Evolutionary conservation across 108 stramenopile genomes (phyloP), one percentile per base, ranked within the genome.

Genomic region (Fragilaria radians): DNA sequence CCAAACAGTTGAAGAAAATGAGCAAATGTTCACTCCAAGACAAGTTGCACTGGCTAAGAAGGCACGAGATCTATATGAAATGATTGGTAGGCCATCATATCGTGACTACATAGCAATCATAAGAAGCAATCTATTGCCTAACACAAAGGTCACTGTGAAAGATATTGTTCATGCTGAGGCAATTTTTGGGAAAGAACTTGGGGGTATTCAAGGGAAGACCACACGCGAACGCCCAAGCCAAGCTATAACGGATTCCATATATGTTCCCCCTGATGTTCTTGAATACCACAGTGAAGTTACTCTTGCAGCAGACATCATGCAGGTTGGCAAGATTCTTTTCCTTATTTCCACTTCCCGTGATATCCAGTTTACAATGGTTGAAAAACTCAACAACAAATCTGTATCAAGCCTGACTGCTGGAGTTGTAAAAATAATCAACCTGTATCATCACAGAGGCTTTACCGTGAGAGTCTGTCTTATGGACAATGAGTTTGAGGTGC

Each of bases 191-290:
- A 53, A 52, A 21, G 65, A 62, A 27, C 11, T 73, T 17, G 57
- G 49, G 17, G 47, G 53, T 1, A 21, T 80, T 9, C 72, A 80
- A 73, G 74, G 79, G 0, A 79, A 71, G 48, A 58, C 64, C 26
- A 64, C 70, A 2, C 0, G 45, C n/a, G 9, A 36, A 7, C 26
- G 32, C 30, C 27, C 23, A 14, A 42, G 36, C 14, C 9, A 18
- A 7, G 7, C 5, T 18, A 28, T 57, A 7, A 9, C 50, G 17
- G n/a, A 19, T 7, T 9, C 24, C 50, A 24, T 25, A 24, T 21
- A 9, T 7, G 7, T 51, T 18, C 50, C 50, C 5, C 50, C 50
- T 24, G 17, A 7, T 5, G 22, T 51, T 7, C n/a, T 19, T 21
- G 22, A 51, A 25, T 21, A 51, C 24, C 50, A 51, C 22, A 9